Percentiles rank a stretch among this genome's conserved stretches.
These are phyloP conservation scores for Yarrowia divulgata DNA, from an alignment of 805 yeast species.

Conservation along the genomic window DNA sequence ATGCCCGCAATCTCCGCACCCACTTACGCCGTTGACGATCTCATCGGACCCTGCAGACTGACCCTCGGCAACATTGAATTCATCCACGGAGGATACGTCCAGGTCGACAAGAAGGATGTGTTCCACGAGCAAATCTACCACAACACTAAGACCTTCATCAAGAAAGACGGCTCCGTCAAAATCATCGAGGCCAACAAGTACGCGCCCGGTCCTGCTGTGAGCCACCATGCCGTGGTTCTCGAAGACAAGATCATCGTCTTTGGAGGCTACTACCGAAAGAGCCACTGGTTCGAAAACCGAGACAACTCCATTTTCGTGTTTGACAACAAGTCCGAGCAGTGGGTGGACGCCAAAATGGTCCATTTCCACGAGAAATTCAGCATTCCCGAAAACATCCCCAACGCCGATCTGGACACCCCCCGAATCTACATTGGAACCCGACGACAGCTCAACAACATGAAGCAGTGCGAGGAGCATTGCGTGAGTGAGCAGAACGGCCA, in stretches of 20 bases:
- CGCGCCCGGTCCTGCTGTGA: slow-evolving; percentile 35
- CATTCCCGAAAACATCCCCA: slow-evolving; percentile 26
- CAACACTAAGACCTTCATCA: slow-evolving; percentile 19
- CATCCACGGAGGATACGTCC: slow-evolving; percentile 34
- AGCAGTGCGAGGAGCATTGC: slow-evolving; percentile 27
- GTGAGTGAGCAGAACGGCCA: slow-evolving; percentile 2
- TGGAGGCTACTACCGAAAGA: slow-evolving; percentile 38
- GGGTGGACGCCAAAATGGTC: slow-evolving; percentile 36
- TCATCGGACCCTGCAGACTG: slow-evolving; percentile 38
- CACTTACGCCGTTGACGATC: slow-evolving; percentile 18
- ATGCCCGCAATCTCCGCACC: slow-evolving; percentile 4
- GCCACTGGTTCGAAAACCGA: slow-evolving; percentile 35
- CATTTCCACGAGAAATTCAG: slow-evolving; percentile 35
- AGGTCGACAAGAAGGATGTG: slow-evolving; percentile 30
- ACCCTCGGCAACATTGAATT: slow-evolving; percentile 25
- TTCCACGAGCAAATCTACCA: slow-evolving; percentile 37
- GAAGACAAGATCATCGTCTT: slow-evolving; percentile 37
- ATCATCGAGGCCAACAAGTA: slow-evolving; percentile 27
- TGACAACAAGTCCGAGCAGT: slow-evolving; percentile 37
- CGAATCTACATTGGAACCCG: slow-evolving; percentile 37
- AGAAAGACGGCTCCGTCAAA: slow-evolving; percentile 16
- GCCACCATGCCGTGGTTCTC: slow-evolving; percentile 37
- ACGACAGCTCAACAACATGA: slow-evolving; percentile 36
- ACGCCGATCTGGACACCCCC: slow-evolving; percentile 26
- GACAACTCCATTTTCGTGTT: slow-evolving; percentile 38